Evolutionary conservation across 208 protist species (phyloP).

Genomic region (Tritrichomonas foetus): DNA sequence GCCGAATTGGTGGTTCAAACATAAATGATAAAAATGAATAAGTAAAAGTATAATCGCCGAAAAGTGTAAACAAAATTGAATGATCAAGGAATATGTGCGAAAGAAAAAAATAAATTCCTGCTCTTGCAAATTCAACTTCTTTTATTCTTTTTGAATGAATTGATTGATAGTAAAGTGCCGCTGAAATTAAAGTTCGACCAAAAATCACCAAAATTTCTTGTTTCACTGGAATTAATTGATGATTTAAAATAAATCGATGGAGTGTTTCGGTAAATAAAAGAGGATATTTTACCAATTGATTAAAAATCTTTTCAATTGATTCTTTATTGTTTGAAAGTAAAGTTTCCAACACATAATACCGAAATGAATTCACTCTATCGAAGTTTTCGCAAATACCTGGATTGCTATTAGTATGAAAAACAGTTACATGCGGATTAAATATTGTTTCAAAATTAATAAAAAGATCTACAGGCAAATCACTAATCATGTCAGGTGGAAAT

Average conservation of each 20-base stretch:
- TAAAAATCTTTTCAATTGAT: no score
- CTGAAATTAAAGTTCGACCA: background rate
- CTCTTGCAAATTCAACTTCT: background rate
- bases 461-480: no score
- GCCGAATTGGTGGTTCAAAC: background rate
- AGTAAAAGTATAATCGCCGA: background rate
- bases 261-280: background rate
- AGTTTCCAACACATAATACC: no score
- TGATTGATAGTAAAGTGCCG: background rate
- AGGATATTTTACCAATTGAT: background rate
- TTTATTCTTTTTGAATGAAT: background rate
- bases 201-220: background rate
- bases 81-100: background rate
- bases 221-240: background rate
- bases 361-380: no score
- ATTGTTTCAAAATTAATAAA: no score
- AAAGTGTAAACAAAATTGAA: background rate
- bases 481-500: background rate
- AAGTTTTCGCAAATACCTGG: no score
- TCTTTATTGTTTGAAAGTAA: no score
- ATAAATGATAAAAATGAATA: background rate
- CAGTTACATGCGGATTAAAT: no score
- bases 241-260: background rate
- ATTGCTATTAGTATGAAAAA: no score
- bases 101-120: background rate